phyloP scores from a whole-genome alignment of 768 basidiomycete species.

The Boletus eberwhitei region DNA sequence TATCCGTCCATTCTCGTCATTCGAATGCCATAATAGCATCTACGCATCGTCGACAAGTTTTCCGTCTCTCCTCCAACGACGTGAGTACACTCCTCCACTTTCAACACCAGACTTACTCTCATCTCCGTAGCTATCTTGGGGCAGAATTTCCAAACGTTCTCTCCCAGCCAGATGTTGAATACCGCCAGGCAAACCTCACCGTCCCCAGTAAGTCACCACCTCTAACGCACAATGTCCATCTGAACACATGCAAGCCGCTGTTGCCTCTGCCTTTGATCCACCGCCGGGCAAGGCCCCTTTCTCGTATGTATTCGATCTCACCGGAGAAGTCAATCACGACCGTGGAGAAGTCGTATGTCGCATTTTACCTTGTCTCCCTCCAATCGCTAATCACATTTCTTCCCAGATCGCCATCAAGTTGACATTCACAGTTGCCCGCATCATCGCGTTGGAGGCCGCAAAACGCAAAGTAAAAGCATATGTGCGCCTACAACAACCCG shows the following conservation, averaged over 20 bases:
- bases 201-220: slow-evolving; percentile 50
- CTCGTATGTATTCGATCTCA: slow-evolving; percentile 81
- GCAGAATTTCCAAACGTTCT: slow-evolving; percentile 69
- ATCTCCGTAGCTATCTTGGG: slow-evolving; percentile 63
- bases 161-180: slow-evolving; percentile 68
- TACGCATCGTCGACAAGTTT: slow-evolving; percentile 73
- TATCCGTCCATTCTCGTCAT: slow-evolving; percentile 5
- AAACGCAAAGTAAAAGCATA: slow-evolving; percentile 76
- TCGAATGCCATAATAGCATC: slow-evolving; percentile 40
- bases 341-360: slow-evolving; percentile 66
- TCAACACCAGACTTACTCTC: slow-evolving; percentile 6
- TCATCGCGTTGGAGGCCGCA: slow-evolving; percentile 76
- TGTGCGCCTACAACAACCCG: slow-evolving; percentile 72
- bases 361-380: background rate
- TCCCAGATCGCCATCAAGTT: slow-evolving; percentile 72
- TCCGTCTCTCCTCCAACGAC: slow-evolving; percentile 73
- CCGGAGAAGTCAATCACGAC: slow-evolving; percentile 75
- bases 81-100: slow-evolving; percentile 38
- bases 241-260: slow-evolving; percentile 47
- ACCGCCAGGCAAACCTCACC: slow-evolving; percentile 78
- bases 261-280: slow-evolving; percentile 68
- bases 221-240: slow-evolving; percentile 3
- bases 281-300: slow-evolving; percentile 66
- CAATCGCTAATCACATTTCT: slow-evolving; percentile 3
- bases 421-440: slow-evolving; percentile 65